Base-by-base conservation (phyloP, 352 stramenopile genomes). In the Phytophthora litchii region DNA sequence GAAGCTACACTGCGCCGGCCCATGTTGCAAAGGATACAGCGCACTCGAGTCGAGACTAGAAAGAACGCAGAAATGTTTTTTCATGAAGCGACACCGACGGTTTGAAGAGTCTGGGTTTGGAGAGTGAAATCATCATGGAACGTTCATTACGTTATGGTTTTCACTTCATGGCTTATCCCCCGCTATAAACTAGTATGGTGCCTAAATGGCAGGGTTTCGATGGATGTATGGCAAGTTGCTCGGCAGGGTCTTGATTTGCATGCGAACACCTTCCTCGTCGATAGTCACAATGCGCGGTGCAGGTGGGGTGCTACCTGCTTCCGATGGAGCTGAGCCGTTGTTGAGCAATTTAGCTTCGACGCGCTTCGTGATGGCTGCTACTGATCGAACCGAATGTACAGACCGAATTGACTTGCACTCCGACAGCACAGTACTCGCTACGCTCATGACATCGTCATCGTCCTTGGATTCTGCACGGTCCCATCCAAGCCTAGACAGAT, bases 141-240 rank as follows among this genome's bases (percentile, higher is more conserved):
- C n/a, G 23, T 27, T 27, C 23, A 27, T 27, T n/a, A 27, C 23
- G 23, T 27, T 27, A 27, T 27, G 5, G 23, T 5, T 27, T 3
- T 5, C 23, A 3, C 5, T 27, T 27, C 23, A 27, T 27, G 23
- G 23, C 5, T 27, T 27, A 27, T 27, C 23, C 23, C 23, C 23
- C 23, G 23, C 3, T 27, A 5, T 27, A 27, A 27, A 27, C 23
- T 27, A 27, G 23, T 27, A 10, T 21, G 9, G 7, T 21, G 36
- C 2, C 58, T 72, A 98, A 41, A 98, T 87, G 25, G 92, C 92
- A 45, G 92, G 92, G 69, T 98, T 98, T 37, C 92, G 89, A 73
- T 98, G 93, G 51, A 97, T 95, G 64, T 98, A 98, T 5, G 92
- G 89, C 46, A 98, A 74, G 60, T 98, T 98, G 58, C 90, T 97